Conservation (phyloP, 2,329 filamentous ascomycete genomes). For the Ceratocystis smalleyi region DNA sequence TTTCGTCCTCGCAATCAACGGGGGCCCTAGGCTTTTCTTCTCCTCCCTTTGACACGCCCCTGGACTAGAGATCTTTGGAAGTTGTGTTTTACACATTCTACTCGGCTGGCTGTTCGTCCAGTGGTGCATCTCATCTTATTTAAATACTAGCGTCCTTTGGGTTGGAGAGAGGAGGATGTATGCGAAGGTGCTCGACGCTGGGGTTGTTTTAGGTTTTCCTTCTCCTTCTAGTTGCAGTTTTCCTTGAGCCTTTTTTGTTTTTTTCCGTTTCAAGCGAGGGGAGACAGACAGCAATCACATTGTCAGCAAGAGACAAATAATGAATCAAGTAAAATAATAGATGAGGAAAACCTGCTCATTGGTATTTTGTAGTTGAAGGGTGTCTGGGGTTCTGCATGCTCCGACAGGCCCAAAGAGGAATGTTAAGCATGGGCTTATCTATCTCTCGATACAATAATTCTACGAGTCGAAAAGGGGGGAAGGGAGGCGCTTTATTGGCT, state of each 20-base stretch:
- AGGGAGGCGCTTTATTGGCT: background rate
- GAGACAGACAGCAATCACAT: background rate
- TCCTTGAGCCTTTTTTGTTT: background rate
- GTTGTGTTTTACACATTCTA: background rate
- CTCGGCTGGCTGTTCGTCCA: background rate
- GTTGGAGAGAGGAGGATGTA: background rate
- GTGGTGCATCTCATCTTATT: constrained; percentile 1
- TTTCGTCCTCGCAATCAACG: background rate
- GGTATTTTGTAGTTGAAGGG: background rate
- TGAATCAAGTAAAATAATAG: too few relatives aligned
- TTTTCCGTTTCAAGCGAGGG: too few relatives aligned
- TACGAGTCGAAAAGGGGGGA: background rate
- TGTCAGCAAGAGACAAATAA: background rate
- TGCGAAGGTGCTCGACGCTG: background rate
- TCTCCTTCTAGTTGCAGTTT: background rate
- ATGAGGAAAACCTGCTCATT: background rate
- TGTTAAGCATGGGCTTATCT: background rate
- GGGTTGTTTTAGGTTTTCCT: background rate
- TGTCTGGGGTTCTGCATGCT: background rate
- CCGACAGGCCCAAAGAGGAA: background rate
- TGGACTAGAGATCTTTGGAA: background rate
- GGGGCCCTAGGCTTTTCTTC: background rate
- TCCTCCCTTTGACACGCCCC: background rate
- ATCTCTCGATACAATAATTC: background rate
- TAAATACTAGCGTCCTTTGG: background rate